Conservation (phyloP, 768 basidiomycete species). For the Hygrophorus russula region DNA sequence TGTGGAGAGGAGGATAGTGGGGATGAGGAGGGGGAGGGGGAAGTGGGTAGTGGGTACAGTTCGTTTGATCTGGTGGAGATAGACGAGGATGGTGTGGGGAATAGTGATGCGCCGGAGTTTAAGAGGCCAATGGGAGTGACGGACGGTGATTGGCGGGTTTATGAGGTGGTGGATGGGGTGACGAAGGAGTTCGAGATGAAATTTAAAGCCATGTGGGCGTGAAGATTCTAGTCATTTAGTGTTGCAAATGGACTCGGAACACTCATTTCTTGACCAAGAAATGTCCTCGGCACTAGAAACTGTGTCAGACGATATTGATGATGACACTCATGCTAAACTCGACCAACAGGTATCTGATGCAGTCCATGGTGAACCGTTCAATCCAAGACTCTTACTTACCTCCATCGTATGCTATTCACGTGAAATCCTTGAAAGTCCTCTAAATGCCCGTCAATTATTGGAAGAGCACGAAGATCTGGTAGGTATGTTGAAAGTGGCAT, state of each 20-base stretch:
- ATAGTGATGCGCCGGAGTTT: conserved; percentile 11
- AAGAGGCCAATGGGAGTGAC: conserved; percentile 27
- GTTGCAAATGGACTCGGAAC: too few species aligned
- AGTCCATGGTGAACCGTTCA: too few species aligned
- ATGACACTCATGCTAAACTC: too few species aligned
- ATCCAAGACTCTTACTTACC: background rate
- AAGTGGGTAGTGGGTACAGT: conserved; percentile 14
- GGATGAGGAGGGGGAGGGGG: conserved; percentile 14
- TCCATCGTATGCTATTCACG: background rate
- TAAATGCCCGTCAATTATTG: background rate
- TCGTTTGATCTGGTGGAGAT: conserved; percentile 13
- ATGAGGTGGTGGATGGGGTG: conserved; percentile 32
- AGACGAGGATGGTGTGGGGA: conserved; percentile 14
- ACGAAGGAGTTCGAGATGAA: conserved; percentile 44
- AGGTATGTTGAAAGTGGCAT: background rate
- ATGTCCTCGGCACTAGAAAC: too few species aligned
- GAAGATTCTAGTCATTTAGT: too few species aligned
- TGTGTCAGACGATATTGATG: too few species aligned
- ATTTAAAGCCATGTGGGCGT: conserved; percentile 56
- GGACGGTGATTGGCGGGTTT: conserved; percentile 44
- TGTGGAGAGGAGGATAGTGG: conserved; percentile 1
- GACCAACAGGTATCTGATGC: too few species aligned
- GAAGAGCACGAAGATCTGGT: background rate
- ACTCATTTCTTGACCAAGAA: too few species aligned
- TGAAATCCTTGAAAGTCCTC: background rate